Evolutionary conservation across 176 grass and related monocot genomes (phyloP).

Genomic region (Avena eriantha): DNA sequence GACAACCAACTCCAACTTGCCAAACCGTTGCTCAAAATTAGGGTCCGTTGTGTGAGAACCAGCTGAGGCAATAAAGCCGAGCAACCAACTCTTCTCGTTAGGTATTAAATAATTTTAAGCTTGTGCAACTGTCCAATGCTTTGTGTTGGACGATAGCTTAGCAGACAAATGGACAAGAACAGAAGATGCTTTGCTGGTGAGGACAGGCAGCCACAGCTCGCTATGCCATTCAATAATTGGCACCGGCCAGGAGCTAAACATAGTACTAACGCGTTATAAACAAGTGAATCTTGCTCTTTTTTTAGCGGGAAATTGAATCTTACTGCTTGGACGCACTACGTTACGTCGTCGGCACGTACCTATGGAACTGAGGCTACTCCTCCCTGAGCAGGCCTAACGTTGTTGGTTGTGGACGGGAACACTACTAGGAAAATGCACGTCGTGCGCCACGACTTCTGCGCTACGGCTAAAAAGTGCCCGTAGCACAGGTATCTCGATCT

Average conservation of each 20-base stretch:
- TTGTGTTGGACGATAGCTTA: constrained; percentile 38
- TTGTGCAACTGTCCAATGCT: constrained; percentile 30
- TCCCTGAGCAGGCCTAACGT: too few species aligned
- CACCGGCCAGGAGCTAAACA: not conserved
- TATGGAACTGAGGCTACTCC: not conserved
- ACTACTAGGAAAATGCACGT: too few species aligned
- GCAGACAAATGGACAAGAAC: constrained; percentile 44
- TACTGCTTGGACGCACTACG: not conserved
- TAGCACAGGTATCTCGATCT: too few species aligned
- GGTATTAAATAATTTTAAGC: not conserved
- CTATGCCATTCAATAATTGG: constrained; percentile 29
- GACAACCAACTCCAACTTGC: not conserved
- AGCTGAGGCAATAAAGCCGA: not conserved
- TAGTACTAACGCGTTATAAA: not conserved
- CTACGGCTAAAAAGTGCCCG: too few species aligned
- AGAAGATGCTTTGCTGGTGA: constrained; percentile 47
- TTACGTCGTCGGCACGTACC: not conserved
- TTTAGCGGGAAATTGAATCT: not conserved
- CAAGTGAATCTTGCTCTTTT: constrained; percentile 25
- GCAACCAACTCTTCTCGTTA: constrained; percentile 29
- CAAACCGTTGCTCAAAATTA: not conserved
- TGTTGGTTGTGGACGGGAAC: too few species aligned
- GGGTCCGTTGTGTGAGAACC: too few species aligned
- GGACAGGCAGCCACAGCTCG: constrained; percentile 37
- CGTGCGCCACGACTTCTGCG: too few species aligned